A percentile compares a stretch with the other conserved stretches of the same genome.
phyloP scores from a whole-genome alignment of 305 asterid genomes.

The Rubia balearica region DNA sequence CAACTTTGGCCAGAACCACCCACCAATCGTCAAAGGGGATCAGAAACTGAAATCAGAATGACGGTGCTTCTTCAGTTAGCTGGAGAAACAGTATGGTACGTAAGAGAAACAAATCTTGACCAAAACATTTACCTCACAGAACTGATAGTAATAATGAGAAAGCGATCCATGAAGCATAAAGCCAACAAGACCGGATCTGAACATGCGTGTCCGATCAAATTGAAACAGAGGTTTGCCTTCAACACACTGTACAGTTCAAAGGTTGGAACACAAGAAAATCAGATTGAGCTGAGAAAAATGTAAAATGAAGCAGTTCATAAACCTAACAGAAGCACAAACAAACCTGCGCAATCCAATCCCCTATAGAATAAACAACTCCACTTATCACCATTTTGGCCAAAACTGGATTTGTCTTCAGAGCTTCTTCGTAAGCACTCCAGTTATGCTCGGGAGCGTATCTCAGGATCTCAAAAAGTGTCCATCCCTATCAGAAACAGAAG shows the following conservation, averaged over 20 bases:
- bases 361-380: conserved; percentile 83
- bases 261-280: neutral
- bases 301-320: neutral
- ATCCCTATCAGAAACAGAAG: conserved; percentile 42
- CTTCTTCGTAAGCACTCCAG: conserved; percentile 94
- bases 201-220: conserved; percentile 69
- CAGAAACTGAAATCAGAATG: conserved; percentile 44
- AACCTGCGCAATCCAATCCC: conserved; percentile 97
- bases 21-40: conserved; percentile 91
- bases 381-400: conserved; percentile 89
- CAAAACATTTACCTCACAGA: conserved; percentile 61
- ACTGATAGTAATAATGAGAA: conserved; percentile 75
- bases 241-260: conserved; percentile 41
- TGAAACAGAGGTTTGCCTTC: conserved; percentile 89
- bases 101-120: neutral
- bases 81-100: neutral
- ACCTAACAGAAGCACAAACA: conserved; percentile 12
- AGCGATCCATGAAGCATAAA: conserved; percentile 84
- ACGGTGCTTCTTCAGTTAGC: conserved; percentile 1
- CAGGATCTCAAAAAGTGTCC: conserved; percentile 76
- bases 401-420: conserved; percentile 76
- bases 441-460: conserved; percentile 94
- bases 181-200: conserved; percentile 76
- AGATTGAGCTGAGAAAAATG: neutral
- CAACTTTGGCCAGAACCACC: conserved; percentile 89